phyloP scores from a whole-genome alignment of 768 basidiomycete species.

The Leccinum variicolor region DNA sequence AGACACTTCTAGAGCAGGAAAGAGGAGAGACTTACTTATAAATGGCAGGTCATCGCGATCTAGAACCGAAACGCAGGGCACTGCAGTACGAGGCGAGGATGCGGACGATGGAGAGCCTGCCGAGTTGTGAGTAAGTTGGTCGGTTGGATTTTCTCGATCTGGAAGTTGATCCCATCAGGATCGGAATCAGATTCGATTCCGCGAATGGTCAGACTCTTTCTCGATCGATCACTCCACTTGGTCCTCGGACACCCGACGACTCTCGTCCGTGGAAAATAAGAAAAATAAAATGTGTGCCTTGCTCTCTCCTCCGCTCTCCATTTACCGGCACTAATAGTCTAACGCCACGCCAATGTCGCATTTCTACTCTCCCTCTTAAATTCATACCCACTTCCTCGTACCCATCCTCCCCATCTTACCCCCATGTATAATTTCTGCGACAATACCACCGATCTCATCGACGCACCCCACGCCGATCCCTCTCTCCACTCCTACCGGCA shows the following conservation, averaged over 20 bases:
- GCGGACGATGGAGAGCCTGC: background rate
- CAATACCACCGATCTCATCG: conserved; percentile 11
- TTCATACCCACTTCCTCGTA: background rate
- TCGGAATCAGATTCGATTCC: conserved; percentile 24
- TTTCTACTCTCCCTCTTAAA: conserved; percentile 6
- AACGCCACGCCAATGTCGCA: background rate
- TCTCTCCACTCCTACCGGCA: background rate
- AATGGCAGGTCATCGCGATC: background rate
- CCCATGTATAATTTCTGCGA: conserved; percentile 5
- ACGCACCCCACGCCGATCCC: conserved; percentile 3
- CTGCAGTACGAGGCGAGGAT: background rate
- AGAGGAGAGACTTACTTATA: background rate
- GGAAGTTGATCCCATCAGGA: conserved; percentile 23
- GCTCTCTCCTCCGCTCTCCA: background rate
- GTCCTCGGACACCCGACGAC: conserved; percentile 24
- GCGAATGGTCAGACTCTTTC: conserved; percentile 9
- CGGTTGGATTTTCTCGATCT: conserved; percentile 2
- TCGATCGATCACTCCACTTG: background rate
- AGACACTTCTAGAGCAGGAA: conserved; percentile 3
- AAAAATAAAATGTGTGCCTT: background rate
- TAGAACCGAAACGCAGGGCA: background rate
- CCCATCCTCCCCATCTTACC: conserved; percentile 1
- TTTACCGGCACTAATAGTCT: background rate
- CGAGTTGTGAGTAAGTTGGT: background rate
- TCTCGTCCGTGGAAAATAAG: conserved; percentile 2